Conservation (phyloP, 2,329 filamentous ascomycete genomes). For the Aspergillus eucalypticola region DNA sequence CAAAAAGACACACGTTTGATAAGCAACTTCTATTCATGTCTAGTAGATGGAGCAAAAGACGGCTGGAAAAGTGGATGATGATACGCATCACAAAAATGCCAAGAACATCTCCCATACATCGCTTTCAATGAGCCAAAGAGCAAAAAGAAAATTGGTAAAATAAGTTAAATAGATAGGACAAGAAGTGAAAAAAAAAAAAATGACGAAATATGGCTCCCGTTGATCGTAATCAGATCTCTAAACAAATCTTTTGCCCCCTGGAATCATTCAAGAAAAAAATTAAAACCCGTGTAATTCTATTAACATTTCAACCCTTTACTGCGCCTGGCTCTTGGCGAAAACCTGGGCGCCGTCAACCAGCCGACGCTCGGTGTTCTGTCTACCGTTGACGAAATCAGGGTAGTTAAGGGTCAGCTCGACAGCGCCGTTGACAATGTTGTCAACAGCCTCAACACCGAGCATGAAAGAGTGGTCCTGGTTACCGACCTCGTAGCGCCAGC, state of each 20-base stretch:
- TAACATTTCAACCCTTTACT: conserved; percentile 28
- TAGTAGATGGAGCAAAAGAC: conserved; percentile 3
- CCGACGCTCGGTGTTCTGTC: conserved; percentile 63
- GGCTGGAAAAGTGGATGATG: background rate
- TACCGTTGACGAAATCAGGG: conserved; percentile 87
- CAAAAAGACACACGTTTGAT: background rate
- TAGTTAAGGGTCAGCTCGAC: conserved; percentile 94
- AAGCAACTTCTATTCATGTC: background rate
- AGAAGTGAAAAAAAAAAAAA: conserved; percentile 21
- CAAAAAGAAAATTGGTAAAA: background rate
- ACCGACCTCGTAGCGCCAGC: conserved; percentile 95
- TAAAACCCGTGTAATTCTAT: conserved; percentile 23
- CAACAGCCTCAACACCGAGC: conserved; percentile 90
- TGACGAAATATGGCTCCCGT: conserved; percentile 13
- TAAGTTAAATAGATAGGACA: background rate
- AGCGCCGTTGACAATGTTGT: conserved; percentile 84
- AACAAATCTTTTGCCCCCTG: conserved; percentile 18
- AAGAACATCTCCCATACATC: conserved; percentile 34
- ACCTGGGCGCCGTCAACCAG: conserved; percentile 63
- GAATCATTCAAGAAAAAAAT: conserved; percentile 22
- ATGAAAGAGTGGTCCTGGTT: conserved; percentile 99
- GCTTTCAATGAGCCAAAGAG: conserved; percentile 22
- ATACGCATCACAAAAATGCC: conserved; percentile 24
- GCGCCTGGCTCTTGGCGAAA: conserved; percentile 50
- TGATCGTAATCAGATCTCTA: conserved; percentile 23